phyloP scores from a whole-genome alignment of 1,284 basidiomycete species.

The Ceratorhiza oryzae-sativae region DNA sequence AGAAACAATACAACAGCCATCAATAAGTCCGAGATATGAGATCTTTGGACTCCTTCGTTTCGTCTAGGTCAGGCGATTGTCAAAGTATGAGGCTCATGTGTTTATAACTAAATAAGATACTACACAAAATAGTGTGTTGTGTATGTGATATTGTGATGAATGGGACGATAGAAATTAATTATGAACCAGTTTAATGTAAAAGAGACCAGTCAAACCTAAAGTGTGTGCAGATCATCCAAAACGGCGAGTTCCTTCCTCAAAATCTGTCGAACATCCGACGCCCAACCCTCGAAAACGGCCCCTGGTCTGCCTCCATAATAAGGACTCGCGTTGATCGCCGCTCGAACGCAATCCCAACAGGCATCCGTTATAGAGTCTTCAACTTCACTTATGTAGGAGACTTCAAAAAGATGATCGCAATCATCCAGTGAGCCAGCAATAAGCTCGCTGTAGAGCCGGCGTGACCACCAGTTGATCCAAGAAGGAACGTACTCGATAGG shows the following conservation, averaged over 20 bases:
- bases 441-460: background rate
- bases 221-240: background rate
- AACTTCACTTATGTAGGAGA: background rate
- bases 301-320: background rate
- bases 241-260: background rate
- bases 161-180: background rate
- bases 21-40: too few relatives aligned
- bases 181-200: background rate
- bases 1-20: too few relatives aligned
- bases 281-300: constrained; percentile 5
- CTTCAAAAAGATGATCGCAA: background rate
- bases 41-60: too few relatives aligned
- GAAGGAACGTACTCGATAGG: background rate
- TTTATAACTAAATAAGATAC: too few relatives aligned
- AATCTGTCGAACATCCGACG: background rate
- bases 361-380: background rate
- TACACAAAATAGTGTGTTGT: background rate
- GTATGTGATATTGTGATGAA: background rate
- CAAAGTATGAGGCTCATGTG: too few relatives aligned
- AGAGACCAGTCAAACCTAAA: background rate
- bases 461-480: background rate
- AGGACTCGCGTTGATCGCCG: background rate
- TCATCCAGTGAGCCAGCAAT: background rate
- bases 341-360: background rate
- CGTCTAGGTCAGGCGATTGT: too few relatives aligned